Evolutionary conservation across 495 filamentous ascomycete genomes (phyloP), one percentile per base, ranked within the genome.

Genomic region (Annulohypoxylon nitens): DNA sequence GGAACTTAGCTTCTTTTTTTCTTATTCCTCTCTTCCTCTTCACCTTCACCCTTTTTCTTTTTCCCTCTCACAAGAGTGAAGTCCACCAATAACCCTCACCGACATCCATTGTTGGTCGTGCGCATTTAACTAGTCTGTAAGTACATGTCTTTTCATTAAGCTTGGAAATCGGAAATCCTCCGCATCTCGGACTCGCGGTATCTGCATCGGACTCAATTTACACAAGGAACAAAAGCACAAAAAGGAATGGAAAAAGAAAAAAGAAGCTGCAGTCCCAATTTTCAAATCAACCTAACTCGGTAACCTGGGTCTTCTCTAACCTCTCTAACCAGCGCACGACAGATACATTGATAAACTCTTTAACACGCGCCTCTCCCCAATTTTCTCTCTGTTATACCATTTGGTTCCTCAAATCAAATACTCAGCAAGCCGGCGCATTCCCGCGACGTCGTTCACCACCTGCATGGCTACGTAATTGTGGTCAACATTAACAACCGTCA

Each of bases 401-500:
- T 75, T 71, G 69, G 69, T 69, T 61, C 37, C 51, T 54, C 64
- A 64, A 47, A 55, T 43, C 43, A 58, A 37, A 50, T 54, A 47
- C 26, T 55, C 16, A 64, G 53, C 51, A 68, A 65, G 63, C 61
- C 67, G 67, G 61, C 63, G 57, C 71, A 74, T 70, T 67, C 60
- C 59, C 63, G 48, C 73, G 57, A 77, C 67, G 54, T 71, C 63
- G 67, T 69, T 69, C 57, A 74, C 64, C 61, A 75, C 70, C 78
- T 78, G 78, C 61, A 78, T 78, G 70, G 76, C 74, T 63, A 80
- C 78, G 79, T 77, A 78, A 78, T 80, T 72, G 66, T 60, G 75
- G 63, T 64, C 69, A 63, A 71, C 53, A 55, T 37, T 20, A 60
- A 69, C 64, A 61, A 64, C 30, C 67, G 18, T 61, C 43, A 41